Base-by-base conservation (phyloP, 2,329 filamentous ascomycete species). In the Fusarium citri region DNA sequence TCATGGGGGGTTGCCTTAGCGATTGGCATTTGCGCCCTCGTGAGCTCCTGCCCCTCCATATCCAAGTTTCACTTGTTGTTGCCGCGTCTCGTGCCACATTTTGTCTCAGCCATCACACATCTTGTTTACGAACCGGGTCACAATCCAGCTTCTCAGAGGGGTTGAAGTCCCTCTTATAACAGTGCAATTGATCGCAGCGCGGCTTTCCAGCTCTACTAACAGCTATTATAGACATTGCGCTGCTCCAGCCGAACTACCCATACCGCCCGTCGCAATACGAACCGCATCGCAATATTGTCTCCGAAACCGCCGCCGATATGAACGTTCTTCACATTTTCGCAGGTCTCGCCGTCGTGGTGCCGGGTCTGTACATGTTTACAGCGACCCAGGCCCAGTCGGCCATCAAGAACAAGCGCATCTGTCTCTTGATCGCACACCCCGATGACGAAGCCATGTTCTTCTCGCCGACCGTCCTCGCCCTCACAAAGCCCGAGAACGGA, bases 361-460 rank as follows among this genome's bases (percentile, higher is more conserved):
- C 86, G 5, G 76, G 83, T 57, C 77, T 88, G 49, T 88, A 89
- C 81, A 82, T 83, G 68, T 86, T 85, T 78, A 83, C 84, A 6
- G 82, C 81, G 26, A 79, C 80, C 43, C 76, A 83, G n/a, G 79
- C 84, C 43, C 80, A 83, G 66, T 74, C 81, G 26, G 81, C 83
- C 46, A 83, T 98, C 68, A 85, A 85, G 73, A 91, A 93, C 83
- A 97, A 97, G 86, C 90, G 93, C 76, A 94, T 99, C 77, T 92
- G 93, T 78, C 87, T 99, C 56, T 85, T 99, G 58, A 98, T 99
- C 76, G 96, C 96, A 23, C 96, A 99, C 82, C 96, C 96, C 0
- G 96, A 99, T 81, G 96, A 99, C 77, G 96, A 99, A 84, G 96
- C 95, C 80, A 99, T 99, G 96, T 99, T 99, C 86, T 99, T 99